phyloP scores from a whole-genome alignment of 495 filamentous ascomycete species.

The Penicillium bialowiezense region DNA sequence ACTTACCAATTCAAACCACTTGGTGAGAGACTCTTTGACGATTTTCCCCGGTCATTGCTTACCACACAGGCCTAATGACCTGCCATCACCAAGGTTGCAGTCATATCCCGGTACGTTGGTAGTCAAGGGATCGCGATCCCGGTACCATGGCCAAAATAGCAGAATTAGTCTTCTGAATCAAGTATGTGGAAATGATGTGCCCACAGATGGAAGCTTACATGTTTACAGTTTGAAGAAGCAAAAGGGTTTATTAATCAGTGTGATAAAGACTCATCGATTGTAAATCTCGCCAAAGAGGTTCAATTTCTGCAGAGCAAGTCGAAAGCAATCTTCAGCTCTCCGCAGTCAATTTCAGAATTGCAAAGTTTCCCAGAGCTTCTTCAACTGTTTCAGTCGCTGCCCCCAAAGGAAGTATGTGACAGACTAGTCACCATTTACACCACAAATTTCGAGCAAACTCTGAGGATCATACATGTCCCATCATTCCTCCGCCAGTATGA shows the following conservation, averaged over 20 bases:
- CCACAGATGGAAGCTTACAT: background rate
- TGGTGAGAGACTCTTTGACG: constrained; percentile 5
- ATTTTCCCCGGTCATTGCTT: background rate
- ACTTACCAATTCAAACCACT: constrained; percentile 2
- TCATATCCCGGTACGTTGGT: constrained; percentile 18
- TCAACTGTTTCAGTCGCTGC: constrained; percentile 12
- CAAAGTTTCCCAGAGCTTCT: constrained; percentile 16
- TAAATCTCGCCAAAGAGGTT: constrained; percentile 25
- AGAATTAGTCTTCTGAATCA: constrained; percentile 23
- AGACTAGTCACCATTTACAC: constrained; percentile 20
- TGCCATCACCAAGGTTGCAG: background rate
- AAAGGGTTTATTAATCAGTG: constrained; percentile 24
- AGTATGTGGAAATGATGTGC: constrained; percentile 1
- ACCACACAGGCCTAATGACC: background rate
- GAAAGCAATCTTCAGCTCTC: constrained; percentile 5
- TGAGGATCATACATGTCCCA: constrained; percentile 26
- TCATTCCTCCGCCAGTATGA: constrained; percentile 21
- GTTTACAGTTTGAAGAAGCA: constrained; percentile 20
- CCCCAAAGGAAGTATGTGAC: constrained; percentile 22
- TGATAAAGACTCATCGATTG: constrained; percentile 11
- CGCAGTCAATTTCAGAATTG: constrained; percentile 15
- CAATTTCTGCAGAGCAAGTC: constrained; percentile 28
- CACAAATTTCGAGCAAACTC: constrained; percentile 20
- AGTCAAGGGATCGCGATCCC: constrained; percentile 23
- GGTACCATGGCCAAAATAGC: constrained; percentile 26